Evolutionary conservation across 306 rosid species (phyloP), one percentile per base, ranked within the genome.

Genomic region (Acacia melanoxylon): DNA sequence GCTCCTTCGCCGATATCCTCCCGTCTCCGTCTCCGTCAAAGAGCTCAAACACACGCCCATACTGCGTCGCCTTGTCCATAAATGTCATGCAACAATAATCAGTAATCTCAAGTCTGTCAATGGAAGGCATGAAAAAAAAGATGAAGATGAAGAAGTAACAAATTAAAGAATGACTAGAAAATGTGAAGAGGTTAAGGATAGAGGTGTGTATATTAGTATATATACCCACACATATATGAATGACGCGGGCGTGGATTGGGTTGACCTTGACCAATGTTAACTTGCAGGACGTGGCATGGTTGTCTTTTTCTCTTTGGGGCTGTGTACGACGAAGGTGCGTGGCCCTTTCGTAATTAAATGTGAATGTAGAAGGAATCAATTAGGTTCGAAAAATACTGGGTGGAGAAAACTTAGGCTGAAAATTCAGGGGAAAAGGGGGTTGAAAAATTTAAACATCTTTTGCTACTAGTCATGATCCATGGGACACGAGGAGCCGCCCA

Each of bases 11-110:
- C 1, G 98, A 94, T 69, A 94, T 91, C 70, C 76, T 85, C 0
- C 92, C 89, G 5, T 92, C 98, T 37, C 92, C 90, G 4, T 94
- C 87, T 42, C 51, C 88, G 44, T 94, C 98, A 15, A 92, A 90
- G 17, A 88, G 92, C 3, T 86, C 58, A 87, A 94, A 94, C 59
- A 94, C 92, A 22, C 86, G 79, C 62, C 87, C 85, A 59, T 90
- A 89, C 27, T 86, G 86, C 12, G 80, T 82, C 22, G 76, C 51
- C 68, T 86, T 92, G 40, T 94, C 87, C 93, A 90, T 61, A 25
- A 24, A 6, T 20, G 27, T 2, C 27, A n/a, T n/a, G n/a, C 9
- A 56, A n/a, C n/a, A n/a, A 56, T 20, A 2, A 19, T 2, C 11
- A 12, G 41, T 33, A 65, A 65, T 31, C 12, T 65, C 40, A 6